Evolutionary conservation across 345 rosid genomes (phyloP).

Genomic region (Camelina neglecta): DNA sequence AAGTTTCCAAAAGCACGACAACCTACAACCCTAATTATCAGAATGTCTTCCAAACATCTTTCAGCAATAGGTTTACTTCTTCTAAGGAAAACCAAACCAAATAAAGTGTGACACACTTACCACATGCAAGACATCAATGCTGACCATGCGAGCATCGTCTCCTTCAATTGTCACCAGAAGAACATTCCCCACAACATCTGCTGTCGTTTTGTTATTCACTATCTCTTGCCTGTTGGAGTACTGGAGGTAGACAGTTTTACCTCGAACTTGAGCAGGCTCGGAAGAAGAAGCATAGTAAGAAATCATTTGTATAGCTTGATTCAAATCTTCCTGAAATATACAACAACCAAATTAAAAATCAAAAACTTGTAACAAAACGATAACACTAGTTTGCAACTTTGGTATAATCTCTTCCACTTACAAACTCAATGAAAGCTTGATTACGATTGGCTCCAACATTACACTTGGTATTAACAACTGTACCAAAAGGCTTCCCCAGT

Average conservation of each 20-base stretch:
- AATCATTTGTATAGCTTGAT: conserved; percentile 98
- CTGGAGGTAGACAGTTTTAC: conserved; percentile 98
- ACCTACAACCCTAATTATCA: conserved; percentile 78
- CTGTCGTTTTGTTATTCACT: conserved; percentile 95
- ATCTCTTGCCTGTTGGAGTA: conserved; percentile 98
- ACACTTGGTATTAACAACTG: conserved; percentile 95
- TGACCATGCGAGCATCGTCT: conserved; percentile 91
- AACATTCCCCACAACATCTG: conserved; percentile 98
- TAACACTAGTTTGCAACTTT: not conserved
- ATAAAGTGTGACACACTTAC: conserved; percentile 55
- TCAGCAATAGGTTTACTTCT: conserved; percentile 48
- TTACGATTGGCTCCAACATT: conserved; percentile 98
- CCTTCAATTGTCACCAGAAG: conserved; percentile 94
- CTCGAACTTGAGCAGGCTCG: conserved; percentile 99
- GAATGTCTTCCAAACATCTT: conserved; percentile 50
- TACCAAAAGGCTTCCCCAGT: conserved; percentile 97
- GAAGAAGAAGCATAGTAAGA: conserved; percentile 96
- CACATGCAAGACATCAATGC: conserved; percentile 98
- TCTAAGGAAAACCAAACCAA: conserved; percentile 37
- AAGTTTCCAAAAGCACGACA: conserved; percentile 67
- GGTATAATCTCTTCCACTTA: conserved; percentile 48
- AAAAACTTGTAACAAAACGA: conserved; percentile 5
- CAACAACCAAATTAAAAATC: conserved; percentile 2
- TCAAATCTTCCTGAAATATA: conserved; percentile 76
- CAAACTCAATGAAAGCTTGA: conserved; percentile 99